phyloP scores from a whole-genome alignment of 2,329 filamentous ascomycete species.

The Pleurostoma richardsiae region DNA sequence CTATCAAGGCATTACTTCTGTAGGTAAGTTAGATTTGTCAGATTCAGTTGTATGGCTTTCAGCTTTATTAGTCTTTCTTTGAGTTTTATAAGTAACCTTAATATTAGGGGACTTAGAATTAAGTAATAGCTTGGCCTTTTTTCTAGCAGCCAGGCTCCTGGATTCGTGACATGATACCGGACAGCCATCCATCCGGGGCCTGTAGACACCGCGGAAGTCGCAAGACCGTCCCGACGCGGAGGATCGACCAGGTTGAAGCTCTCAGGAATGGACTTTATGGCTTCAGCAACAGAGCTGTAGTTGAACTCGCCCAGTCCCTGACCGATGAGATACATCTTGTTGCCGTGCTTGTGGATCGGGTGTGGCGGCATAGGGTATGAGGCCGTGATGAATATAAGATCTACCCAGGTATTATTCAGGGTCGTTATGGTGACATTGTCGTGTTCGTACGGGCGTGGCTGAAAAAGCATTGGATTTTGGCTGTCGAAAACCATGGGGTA shows the following conservation, averaged over 20 bases:
- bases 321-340: slow-evolving; percentile 54
- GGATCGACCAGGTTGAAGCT: slow-evolving; percentile 54
- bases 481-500: slow-evolving; percentile 29
- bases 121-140: too few species aligned
- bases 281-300: slow-evolving; percentile 49
- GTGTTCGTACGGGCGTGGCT: slow-evolving; percentile 22
- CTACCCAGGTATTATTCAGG: slow-evolving; percentile 44
- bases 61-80: too few species aligned
- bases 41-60: too few species aligned
- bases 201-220: slow-evolving; percentile 25
- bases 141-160: slow-evolving; percentile 44
- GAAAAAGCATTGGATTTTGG: slow-evolving; percentile 38
- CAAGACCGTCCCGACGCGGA: slow-evolving; percentile 44
- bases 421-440: slow-evolving; percentile 45
- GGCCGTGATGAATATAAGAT: slow-evolving; percentile 45
- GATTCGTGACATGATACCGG: slow-evolving; percentile 46
- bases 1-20: too few species aligned
- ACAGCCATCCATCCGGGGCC: slow-evolving; percentile 41
- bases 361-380: slow-evolving; percentile 46
- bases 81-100: too few species aligned
- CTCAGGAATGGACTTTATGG: slow-evolving; percentile 35
- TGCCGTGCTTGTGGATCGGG: slow-evolving; percentile 60
- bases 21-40: too few species aligned
- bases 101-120: too few species aligned
- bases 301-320: slow-evolving; percentile 42